Evolutionary conservation across 352 stramenopile species (phyloP).

Genomic region (Phytophthora fragariae): DNA sequence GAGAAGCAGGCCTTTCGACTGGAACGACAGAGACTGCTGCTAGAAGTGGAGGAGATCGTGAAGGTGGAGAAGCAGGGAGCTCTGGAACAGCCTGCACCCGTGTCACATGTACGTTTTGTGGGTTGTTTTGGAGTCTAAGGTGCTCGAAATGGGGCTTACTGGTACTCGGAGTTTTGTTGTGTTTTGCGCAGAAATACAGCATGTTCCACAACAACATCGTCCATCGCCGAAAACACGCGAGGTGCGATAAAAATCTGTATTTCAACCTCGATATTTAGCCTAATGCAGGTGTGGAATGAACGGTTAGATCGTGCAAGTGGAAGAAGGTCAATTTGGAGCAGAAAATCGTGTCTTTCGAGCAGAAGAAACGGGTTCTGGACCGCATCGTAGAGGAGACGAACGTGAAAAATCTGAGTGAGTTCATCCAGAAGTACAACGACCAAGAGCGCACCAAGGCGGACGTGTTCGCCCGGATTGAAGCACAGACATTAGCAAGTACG

Average conservation of each 20-base stretch:
- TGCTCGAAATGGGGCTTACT: background rate
- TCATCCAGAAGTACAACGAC: conserved; percentile 70
- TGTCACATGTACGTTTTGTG: conserved; percentile 29
- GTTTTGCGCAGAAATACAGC: conserved; percentile 35
- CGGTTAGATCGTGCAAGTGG: conserved; percentile 43
- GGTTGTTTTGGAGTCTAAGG: background rate
- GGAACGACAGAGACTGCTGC: conserved; percentile 54
- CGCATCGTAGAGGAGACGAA: conserved; percentile 59
- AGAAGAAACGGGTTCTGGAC: conserved; percentile 75
- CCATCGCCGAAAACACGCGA: conserved; percentile 49
- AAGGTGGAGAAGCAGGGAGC: conserved; percentile 46
- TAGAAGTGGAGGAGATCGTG: conserved; percentile 57
- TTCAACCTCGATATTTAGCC: background rate
- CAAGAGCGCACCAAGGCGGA: conserved; percentile 63
- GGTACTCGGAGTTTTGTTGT: background rate
- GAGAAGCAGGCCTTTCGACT: conserved; percentile 58
- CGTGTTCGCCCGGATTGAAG: conserved; percentile 61
- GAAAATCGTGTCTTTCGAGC: conserved; percentile 73
- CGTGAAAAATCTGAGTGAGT: conserved; percentile 63
- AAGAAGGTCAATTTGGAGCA: conserved; percentile 69
- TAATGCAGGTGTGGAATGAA: conserved; percentile 3
- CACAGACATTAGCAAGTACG: conserved; percentile 56
- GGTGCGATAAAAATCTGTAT: conserved; percentile 16
- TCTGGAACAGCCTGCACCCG: conserved; percentile 8
- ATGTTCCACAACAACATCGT: conserved; percentile 49